Evolutionary conservation across 352 stramenopile species (phyloP), one percentile per base, ranked within the genome.

Genomic region (Hyaloperonospora arabidopsidis): DNA sequence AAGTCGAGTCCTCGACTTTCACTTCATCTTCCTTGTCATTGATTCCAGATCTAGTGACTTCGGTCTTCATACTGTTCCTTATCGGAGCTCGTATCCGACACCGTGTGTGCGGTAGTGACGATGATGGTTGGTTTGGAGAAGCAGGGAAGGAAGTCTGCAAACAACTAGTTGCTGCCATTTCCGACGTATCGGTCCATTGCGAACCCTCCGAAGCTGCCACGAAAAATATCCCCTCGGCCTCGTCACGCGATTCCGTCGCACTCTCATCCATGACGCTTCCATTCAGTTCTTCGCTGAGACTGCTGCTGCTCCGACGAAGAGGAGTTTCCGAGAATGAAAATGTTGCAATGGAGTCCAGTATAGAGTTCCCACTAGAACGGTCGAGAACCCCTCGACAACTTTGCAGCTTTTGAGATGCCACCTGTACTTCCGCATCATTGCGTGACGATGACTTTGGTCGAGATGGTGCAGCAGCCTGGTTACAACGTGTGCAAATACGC

Each of bases 401-500:
- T 64, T 36, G 60, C 15, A 45, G 22, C n/a, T 51, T 57, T 21
- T 63, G 40, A 19, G 46, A 38, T n/a, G 54, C 21, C 15, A 45
- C 21, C 5, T 48, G 56, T 0, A 57, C 52, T 45, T 71, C 61
- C 5, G 56, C 36, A 28, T 68, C 60, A 12, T 59, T 58, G 17
- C 25, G 47, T 45, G 54, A 34, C 6, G 58, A 52, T 10, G 51
- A 32, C 34, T 75, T 60, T 64, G 50, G 29, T 5, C 23, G 47
- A 34, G 52, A 52, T 2, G 47, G 51, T 2, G 52, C 39, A 19
- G 63, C 45, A 15, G 44, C 28, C 59, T 54, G 12, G 14, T 87
- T 69, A 54, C 82, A 92, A 22, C 68, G 34, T 25, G 66, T 73
- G 49, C 82, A 92, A 39, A 92, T 82, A 12, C 78, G 74, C 19